Conservation (phyloP, 2,329 filamentous ascomycete species). For the Corniculantispora saksenae region DNA sequence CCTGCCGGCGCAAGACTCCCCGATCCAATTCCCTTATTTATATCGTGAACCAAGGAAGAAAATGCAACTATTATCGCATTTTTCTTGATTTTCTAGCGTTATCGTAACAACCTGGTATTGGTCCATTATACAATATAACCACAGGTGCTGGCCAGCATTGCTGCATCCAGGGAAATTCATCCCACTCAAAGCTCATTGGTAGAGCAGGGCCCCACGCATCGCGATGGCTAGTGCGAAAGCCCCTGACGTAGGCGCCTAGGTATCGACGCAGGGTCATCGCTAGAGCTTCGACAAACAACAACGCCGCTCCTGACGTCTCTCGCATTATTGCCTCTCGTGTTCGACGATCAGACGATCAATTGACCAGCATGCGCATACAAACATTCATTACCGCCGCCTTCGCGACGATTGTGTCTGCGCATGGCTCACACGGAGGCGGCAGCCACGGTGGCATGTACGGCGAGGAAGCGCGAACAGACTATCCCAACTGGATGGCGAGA, state of each 20-base stretch:
- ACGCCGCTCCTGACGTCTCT: too few species aligned
- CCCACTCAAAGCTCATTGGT: background rate
- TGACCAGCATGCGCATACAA: constrained; percentile 29
- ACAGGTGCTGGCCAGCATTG: too few species aligned
- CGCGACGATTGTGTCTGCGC: constrained; percentile 47
- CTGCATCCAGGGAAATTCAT: too few species aligned
- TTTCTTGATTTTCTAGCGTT: too few species aligned
- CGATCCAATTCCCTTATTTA: too few species aligned
- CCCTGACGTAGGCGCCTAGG: background rate
- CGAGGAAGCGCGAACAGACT: constrained; percentile 49
- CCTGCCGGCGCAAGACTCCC: too few species aligned
- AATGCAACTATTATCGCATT: too few species aligned
- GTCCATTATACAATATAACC: too few species aligned
- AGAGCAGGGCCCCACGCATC: background rate
- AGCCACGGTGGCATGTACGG: constrained; percentile 39
- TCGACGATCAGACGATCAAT: background rate
- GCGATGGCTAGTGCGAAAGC: background rate
- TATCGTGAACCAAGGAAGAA: too few species aligned
- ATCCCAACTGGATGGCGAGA: constrained; percentile 64
- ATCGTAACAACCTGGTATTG: too few species aligned
- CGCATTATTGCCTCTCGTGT: background rate
- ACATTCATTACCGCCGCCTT: constrained; percentile 42
- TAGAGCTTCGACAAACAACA: background rate
- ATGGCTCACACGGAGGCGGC: constrained; percentile 49
- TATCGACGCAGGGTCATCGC: background rate